phyloP scores from a whole-genome alignment of 2,329 filamentous ascomycete genomes.

The Herpotrichia juniperi region DNA sequence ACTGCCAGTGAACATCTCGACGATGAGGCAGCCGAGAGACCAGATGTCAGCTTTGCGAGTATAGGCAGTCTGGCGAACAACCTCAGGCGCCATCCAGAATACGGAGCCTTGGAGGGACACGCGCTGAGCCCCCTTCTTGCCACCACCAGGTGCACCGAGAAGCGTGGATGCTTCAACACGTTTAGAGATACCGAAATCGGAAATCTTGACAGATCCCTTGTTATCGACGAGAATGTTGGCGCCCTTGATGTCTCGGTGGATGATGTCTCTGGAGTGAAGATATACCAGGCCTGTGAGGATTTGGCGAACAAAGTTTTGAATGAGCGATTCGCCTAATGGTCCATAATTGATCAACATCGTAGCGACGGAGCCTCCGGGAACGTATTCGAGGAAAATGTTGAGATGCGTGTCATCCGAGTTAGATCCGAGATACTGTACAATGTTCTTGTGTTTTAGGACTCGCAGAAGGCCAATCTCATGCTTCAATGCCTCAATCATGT shows the following conservation, averaged over 20 bases:
- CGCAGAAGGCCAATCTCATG: constrained; percentile 93
- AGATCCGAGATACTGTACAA: constrained; percentile 96
- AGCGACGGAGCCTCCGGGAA: constrained; percentile 94
- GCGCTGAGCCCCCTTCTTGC: constrained; percentile 64
- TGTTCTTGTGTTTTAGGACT: constrained; percentile 93
- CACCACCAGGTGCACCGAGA: constrained; percentile 55
- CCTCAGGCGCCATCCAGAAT: constrained; percentile 99
- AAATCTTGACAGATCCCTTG: constrained; percentile 98
- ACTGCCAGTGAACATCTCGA: constrained; percentile 98
- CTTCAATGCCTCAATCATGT: constrained; percentile 97
- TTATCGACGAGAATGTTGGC: constrained; percentile 99
- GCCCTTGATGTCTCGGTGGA: constrained; percentile 98
- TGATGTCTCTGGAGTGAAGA: constrained; percentile 92
- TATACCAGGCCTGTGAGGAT: constrained; percentile 93
- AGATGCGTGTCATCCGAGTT: constrained; percentile 89
- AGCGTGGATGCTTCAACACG: constrained; percentile 92
- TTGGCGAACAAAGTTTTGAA: constrained; percentile 95
- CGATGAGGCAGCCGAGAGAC: constrained; percentile 94
- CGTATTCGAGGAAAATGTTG: constrained; percentile 99
- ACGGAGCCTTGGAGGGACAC: constrained; percentile 92
- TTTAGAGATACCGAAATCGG: constrained; percentile 98
- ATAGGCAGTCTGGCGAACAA: constrained; percentile 96
- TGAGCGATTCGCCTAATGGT: constrained; percentile 87
- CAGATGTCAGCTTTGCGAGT: constrained; percentile 99
- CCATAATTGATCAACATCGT: constrained; percentile 99